Evolutionary conservation across 2,329 filamentous ascomycete species (phyloP).

Genomic region (Penicillium palitans): DNA sequence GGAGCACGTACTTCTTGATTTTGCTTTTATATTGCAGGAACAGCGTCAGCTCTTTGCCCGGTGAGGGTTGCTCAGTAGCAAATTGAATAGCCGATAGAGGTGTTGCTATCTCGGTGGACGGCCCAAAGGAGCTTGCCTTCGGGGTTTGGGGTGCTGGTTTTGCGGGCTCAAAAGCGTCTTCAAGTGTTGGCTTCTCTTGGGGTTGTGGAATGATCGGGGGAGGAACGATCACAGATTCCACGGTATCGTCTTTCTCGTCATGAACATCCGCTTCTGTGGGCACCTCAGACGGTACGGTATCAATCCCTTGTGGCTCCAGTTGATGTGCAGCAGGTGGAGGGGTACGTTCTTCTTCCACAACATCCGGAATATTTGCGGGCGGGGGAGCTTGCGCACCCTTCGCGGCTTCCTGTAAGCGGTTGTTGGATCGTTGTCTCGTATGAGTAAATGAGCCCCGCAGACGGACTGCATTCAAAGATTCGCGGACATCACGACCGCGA

Average conservation of each 20-base stretch:
- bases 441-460: constrained; percentile 58
- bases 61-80: constrained; percentile 62
- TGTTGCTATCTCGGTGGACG: constrained; percentile 28
- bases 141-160: constrained; percentile 34
- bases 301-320: constrained; percentile 14
- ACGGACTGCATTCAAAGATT: constrained; percentile 75
- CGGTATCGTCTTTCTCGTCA: constrained; percentile 27
- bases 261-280: constrained; percentile 34
- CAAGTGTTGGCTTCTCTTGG: constrained; percentile 37
- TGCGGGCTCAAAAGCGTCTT: constrained; percentile 38
- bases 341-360: constrained; percentile 48
- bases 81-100: constrained; percentile 56
- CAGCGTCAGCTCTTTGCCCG: constrained; percentile 83
- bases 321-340: constrained; percentile 38
- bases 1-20: constrained; percentile 90
- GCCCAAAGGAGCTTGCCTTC: constrained; percentile 21
- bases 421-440: constrained; percentile 53
- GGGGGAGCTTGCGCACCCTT: constrained; percentile 48
- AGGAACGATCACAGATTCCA: constrained; percentile 52
- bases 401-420: constrained; percentile 56
- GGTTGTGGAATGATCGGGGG: constrained; percentile 55
- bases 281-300: constrained; percentile 52
- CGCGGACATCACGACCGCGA: constrained; percentile 70
- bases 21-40: constrained; percentile 97
- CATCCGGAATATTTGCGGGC: constrained; percentile 62